phyloP scores from a whole-genome alignment of 192 early-diverging fungal species.

The Funneliformis geosporum region DNA sequence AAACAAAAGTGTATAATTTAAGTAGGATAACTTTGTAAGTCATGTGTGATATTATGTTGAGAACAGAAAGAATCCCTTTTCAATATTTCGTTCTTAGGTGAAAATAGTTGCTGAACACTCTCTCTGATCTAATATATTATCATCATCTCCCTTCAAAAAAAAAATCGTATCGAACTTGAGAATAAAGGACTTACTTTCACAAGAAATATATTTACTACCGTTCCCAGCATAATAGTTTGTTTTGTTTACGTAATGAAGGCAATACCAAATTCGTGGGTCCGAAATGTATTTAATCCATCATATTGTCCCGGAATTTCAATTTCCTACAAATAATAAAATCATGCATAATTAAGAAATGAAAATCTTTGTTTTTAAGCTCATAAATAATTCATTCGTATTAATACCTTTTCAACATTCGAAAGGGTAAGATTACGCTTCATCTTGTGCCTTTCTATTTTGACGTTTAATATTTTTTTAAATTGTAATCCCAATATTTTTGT shows the following conservation, averaged over 20 bases:
- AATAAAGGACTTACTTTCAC: constrained; percentile 62
- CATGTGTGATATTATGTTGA: constrained; percentile 53
- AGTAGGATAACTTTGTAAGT: constrained; percentile 67
- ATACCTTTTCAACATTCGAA: background rate
- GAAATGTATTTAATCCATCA: constrained; percentile 55
- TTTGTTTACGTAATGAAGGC: constrained; percentile 72
- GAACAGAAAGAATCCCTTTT: constrained; percentile 52
- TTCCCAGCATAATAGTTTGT: constrained; percentile 65
- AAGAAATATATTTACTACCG: constrained; percentile 71
- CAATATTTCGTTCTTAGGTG: constrained; percentile 76
- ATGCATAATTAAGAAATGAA: background rate
- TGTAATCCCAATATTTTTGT: constrained; percentile 50
- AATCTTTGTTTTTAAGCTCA: background rate
- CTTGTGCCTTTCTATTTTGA: constrained; percentile 37
- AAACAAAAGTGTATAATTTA: too few relatives aligned
- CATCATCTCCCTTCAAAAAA: constrained; percentile 71
- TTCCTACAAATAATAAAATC: constrained; percentile 32
- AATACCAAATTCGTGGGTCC: constrained; percentile 63
- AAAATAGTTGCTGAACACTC: constrained; percentile 77
- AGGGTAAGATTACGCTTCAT: constrained; percentile 59
- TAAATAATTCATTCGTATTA: background rate
- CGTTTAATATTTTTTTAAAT: constrained; percentile 45
- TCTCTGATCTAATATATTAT: constrained; percentile 75
- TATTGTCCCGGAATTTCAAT: constrained; percentile 83
- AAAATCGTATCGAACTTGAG: background rate